Percentiles rank a stretch among this genome's conserved stretches.
phyloP scores from a whole-genome alignment of 805 yeast species.

The Candida insectorum region DNA sequence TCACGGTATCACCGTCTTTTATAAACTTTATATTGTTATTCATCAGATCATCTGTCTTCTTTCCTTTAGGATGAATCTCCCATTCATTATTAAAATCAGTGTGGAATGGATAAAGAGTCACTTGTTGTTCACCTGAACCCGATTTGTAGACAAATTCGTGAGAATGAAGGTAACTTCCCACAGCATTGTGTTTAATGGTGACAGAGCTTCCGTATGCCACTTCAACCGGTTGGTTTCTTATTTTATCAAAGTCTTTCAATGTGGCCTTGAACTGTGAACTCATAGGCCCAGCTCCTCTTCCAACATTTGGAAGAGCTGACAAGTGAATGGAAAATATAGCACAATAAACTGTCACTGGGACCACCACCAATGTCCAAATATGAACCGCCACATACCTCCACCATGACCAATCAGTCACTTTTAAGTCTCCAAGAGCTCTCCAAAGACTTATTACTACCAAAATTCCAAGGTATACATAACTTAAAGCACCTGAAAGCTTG shows the following conservation, averaged over 20 bases:
- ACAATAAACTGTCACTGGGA: slow-evolving; percentile 61
- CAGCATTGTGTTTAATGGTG: slow-evolving; percentile 62
- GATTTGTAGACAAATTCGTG: slow-evolving; percentile 59
- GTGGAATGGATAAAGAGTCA: slow-evolving; percentile 63
- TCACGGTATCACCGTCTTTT: slow-evolving; percentile 53
- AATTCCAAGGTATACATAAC: slow-evolving; percentile 60
- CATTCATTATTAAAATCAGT: slow-evolving; percentile 68
- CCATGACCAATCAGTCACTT: slow-evolving; percentile 36
- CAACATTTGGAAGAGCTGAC: slow-evolving; percentile 40
- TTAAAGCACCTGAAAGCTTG: slow-evolving; percentile 69
- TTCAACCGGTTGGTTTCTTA: slow-evolving; percentile 50
- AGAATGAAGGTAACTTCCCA: slow-evolving; percentile 81
- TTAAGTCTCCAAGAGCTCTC: slow-evolving; percentile 67
- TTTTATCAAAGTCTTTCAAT: slow-evolving; percentile 39
- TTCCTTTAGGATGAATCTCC: slow-evolving; percentile 35
- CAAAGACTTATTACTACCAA: slow-evolving; percentile 54
- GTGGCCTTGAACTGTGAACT: slow-evolving; percentile 66
- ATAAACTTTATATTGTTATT: slow-evolving; percentile 32
- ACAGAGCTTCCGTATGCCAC: slow-evolving; percentile 72
- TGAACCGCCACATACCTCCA: slow-evolving; percentile 40
- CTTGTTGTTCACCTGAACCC: slow-evolving; percentile 76
- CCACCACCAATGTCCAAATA: slow-evolving; percentile 37
- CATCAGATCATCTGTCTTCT: slow-evolving; percentile 37
- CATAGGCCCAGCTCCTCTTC: slow-evolving; percentile 61
- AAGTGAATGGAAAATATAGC: slow-evolving; percentile 59